Conservation (phyloP, 2,329 filamentous ascomycete species). For the Paecilomyces niveus region DNA sequence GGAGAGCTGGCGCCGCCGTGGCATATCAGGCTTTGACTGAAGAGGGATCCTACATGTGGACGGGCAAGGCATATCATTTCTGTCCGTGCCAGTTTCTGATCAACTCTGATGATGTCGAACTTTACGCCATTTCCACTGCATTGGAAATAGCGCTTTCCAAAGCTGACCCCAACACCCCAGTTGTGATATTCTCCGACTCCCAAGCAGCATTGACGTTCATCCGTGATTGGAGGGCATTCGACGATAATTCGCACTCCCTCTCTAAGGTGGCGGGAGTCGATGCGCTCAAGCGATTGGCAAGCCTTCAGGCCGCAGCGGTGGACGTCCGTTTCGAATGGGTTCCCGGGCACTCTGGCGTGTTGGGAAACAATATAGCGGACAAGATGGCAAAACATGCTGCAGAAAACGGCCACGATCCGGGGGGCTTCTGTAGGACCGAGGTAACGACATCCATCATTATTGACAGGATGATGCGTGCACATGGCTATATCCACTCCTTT, state of each 20-base stretch:
- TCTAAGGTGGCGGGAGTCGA: not conserved
- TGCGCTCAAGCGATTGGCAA: not conserved
- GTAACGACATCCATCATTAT: not conserved
- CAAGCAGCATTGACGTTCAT: not conserved
- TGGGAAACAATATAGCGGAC: not conserved
- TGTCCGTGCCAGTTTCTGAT: not conserved
- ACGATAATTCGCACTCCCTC: not conserved
- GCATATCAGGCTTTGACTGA: not conserved
- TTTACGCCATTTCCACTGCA: not conserved
- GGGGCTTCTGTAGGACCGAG: not conserved
- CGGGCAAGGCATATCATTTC: not conserved
- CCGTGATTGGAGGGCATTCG: not conserved
- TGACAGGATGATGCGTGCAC: not conserved
- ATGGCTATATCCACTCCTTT: not conserved
- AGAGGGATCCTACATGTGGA: not conserved
- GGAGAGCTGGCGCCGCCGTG: not conserved
- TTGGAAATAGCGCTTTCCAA: not conserved
- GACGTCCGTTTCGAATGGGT: not conserved
- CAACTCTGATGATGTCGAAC: not conserved
- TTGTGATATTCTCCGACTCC: not conserved
- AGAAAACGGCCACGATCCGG: conserved; percentile 2
- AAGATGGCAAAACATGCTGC: not conserved
- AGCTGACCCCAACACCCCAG: not conserved
- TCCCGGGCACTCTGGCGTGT: not conserved
- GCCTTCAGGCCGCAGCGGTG: not conserved